These are phyloP conservation scores for Phytophthora megakarya DNA, from an alignment of 352 stramenopile genomes.

Conservation along the genomic window DNA sequence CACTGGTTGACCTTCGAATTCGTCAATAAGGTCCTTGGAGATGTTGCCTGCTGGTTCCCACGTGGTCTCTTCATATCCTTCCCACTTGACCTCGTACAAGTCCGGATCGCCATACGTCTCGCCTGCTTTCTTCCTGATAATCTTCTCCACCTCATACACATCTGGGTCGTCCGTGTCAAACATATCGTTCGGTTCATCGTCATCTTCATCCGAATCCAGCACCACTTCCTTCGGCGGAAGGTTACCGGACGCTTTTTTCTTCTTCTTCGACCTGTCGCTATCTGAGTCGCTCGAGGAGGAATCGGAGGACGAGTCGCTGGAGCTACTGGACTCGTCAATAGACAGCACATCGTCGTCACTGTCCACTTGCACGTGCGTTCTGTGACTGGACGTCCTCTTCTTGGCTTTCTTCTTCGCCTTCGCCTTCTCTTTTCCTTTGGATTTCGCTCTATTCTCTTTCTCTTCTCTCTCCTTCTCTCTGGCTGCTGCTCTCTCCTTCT, in stretches of 20 bases:
- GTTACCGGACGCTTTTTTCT: slow-evolving; percentile 47
- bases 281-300: slow-evolving; percentile 42
- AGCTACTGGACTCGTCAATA: slow-evolving; percentile 33
- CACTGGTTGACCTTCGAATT: slow-evolving; percentile 74
- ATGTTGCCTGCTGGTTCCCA: slow-evolving; percentile 82
- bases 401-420: slow-evolving; percentile 20
- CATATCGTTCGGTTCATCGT: slow-evolving; percentile 74
- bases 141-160: slow-evolving; percentile 82
- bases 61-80: slow-evolving; percentile 78
- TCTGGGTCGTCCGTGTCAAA: slow-evolving; percentile 81
- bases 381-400: slow-evolving; percentile 1
- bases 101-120: slow-evolving; percentile 57
- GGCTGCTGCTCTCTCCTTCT: slow-evolving; percentile 33
- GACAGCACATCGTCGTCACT: slow-evolving; percentile 45
- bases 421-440: slow-evolving; percentile 29
- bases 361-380: slow-evolving; percentile 32
- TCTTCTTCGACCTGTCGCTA: slow-evolving; percentile 43
- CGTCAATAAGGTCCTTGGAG: slow-evolving; percentile 79
- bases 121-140: slow-evolving; percentile 61
- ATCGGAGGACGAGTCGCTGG: slow-evolving; percentile 34
- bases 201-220: slow-evolving; percentile 74
- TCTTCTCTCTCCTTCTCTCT: slow-evolving; percentile 9
- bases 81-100: slow-evolving; percentile 84
- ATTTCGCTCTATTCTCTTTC: not conserved
- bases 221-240: slow-evolving; percentile 64